Evolutionary conservation across 2,329 filamentous ascomycete species (phyloP), one percentile per base, ranked within the genome.

Genomic region (Rhytidhysteron rufulum): DNA sequence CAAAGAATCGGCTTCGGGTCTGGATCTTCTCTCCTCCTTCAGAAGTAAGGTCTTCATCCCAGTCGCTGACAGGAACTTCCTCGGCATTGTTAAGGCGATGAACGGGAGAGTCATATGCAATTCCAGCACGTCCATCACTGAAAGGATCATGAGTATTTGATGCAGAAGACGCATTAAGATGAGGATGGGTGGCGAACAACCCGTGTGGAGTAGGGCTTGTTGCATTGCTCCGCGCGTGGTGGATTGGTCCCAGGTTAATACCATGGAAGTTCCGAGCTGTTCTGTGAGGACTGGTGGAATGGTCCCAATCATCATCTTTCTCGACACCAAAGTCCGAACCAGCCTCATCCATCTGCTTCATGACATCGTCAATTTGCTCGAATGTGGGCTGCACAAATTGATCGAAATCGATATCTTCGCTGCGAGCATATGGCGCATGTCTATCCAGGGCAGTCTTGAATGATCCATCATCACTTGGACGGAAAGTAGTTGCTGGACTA

Each of bases 301-400:
- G 61, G 56, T 63, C 68, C 31, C 62, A 57, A n/a, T 74, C 70
- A 11, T 72, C 62, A 6, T 69, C 69, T 55, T 82, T 83, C 57
- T 88, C 86, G 43, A 88, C 79, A 10, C 86, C 86, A 61, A 85
- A 79, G 37, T 84, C 82, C 2, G 85, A 85, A 49, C 88, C 81
- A 34, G 75, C 79, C 43, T 83, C 78, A 53, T 88, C 84, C 53
- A 96, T 77, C 44, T 93, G 85, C 49, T 84, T 80, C 88, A 97
- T 95, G 38, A 96, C 82, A 32, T 85, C 88, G 69, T 96, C 90
- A 55, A 96, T 90, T 58, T 96, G 89, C 51, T 91, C 84, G 53
- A 87, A 87, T 0, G 83, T 73, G 24, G 71, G 68, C 37, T 72
- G 53, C 21, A 54, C 56, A 40, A 57, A 41, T 31, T 55, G 47